Evolutionary conservation across 768 basidiomycete species (phyloP).

Genomic region (Lepiota brunneoincarnata): DNA sequence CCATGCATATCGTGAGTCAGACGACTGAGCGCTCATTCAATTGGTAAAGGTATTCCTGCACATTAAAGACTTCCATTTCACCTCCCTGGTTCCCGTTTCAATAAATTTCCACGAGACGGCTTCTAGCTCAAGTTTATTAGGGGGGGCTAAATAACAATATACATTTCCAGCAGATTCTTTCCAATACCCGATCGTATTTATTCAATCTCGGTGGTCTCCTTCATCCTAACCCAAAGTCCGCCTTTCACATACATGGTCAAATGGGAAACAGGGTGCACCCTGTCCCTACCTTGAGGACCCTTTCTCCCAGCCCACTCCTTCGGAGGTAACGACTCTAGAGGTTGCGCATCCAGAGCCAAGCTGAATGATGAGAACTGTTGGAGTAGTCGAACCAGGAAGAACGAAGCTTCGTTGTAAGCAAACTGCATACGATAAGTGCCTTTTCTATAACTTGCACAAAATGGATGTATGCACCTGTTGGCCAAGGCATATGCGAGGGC

Average conservation of each 20-base stretch:
- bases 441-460: slow-evolving; percentile 12
- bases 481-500: slow-evolving; percentile 61
- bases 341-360: slow-evolving; percentile 35
- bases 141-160: not conserved
- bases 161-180: not conserved
- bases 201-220: slow-evolving; percentile 9
- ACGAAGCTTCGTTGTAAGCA: slow-evolving; percentile 55
- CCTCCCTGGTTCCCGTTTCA: no score
- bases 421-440: slow-evolving; percentile 28
- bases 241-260: slow-evolving; percentile 43
- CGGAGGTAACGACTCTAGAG: slow-evolving; percentile 24
- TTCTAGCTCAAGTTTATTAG: no score
- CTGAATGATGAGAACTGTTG: slow-evolving; percentile 44
- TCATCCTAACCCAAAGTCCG: slow-evolving; percentile 42
- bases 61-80: no score
- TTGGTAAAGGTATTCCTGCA: no score
- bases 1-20: no score
- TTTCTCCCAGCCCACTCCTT: slow-evolving; percentile 23
- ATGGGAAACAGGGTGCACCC: slow-evolving; percentile 34
- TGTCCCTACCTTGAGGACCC: slow-evolving; percentile 36
- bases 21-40: no score
- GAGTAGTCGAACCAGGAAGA: slow-evolving; percentile 49
- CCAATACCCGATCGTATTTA: not conserved
- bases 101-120: no score
- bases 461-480: slow-evolving; percentile 23